A percentile compares a stretch with the other conserved stretches of the same genome.
Conservation (phyloP, 2,329 filamentous ascomycete genomes). For the Exophiala dermatitidis region DNA sequence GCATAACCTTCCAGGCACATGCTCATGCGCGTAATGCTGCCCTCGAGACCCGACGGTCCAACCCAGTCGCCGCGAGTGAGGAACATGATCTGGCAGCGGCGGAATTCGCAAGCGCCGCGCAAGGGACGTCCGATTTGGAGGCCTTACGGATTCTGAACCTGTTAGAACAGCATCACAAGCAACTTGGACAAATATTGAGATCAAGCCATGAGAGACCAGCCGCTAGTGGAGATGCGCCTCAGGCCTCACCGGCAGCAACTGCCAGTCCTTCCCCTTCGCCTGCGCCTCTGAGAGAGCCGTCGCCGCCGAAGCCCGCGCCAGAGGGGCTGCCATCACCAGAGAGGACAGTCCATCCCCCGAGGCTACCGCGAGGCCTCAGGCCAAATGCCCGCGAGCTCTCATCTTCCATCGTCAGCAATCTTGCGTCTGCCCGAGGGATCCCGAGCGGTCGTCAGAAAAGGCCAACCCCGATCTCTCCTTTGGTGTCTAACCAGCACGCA, state of each 20-base stretch:
- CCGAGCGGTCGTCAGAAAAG: conserved; percentile 42
- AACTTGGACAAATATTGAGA: conserved; percentile 73
- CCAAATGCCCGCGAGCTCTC: conserved; percentile 59
- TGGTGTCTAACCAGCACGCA: conserved; percentile 65
- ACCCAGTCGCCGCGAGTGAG: conserved; percentile 74
- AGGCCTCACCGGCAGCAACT: not conserved
- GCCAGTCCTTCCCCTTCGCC: not conserved
- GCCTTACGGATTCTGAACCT: conserved; percentile 76
- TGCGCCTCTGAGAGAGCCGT: not conserved
- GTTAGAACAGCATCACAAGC: conserved; percentile 79
- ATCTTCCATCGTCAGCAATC: conserved; percentile 79
- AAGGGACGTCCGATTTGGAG: conserved; percentile 61
- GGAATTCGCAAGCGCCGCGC: conserved; percentile 79
- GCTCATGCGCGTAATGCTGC: conserved; percentile 82
- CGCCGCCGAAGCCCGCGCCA: conserved; percentile 20
- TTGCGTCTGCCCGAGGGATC: conserved; percentile 80
- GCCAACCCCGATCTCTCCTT: conserved; percentile 62
- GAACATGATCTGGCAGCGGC: conserved; percentile 83
- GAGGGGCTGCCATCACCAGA: conserved; percentile 29
- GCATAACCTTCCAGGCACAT: conserved; percentile 57
- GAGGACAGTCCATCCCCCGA: conserved; percentile 35
- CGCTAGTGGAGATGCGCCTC: not conserved
- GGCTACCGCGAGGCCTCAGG: conserved; percentile 36
- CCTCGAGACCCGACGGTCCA: conserved; percentile 57
- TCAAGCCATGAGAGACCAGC: conserved; percentile 53